phyloP scores from a whole-genome alignment of 176 grass and related monocot species.

The bread wheat (Triticum aestivum) region IWGSC_CS_RefSeq_v2.1 NC_057805.1:62332049-62332548 shows the following conservation, averaged over 20 bases:
- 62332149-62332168: background rate
- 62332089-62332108: conserved; percentile 6
- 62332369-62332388: conserved; percentile 13
- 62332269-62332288: conserved; percentile 91
- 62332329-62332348: background rate
- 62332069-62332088: conserved; percentile 13
- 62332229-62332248: conserved; percentile 36
- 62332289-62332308: conserved; percentile 38
- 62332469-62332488: background rate
- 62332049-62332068: background rate
- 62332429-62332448: background rate
- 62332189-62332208: conserved; percentile 19
- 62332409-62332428: background rate
- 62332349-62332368: conserved; percentile 12
- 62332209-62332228: background rate
- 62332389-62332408: conserved; percentile 37
- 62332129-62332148: conserved; percentile 16
- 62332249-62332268: conserved; percentile 84
- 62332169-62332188: conserved; percentile 9
- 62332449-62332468: background rate
- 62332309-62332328: conserved; percentile 17
- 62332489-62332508: background rate
- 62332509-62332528: background rate
- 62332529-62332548: background rate
- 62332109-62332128: background rate